phyloP scores from a whole-genome alignment of 495 filamentous ascomycete species.

The Cercophora newfieldiana region DNA sequence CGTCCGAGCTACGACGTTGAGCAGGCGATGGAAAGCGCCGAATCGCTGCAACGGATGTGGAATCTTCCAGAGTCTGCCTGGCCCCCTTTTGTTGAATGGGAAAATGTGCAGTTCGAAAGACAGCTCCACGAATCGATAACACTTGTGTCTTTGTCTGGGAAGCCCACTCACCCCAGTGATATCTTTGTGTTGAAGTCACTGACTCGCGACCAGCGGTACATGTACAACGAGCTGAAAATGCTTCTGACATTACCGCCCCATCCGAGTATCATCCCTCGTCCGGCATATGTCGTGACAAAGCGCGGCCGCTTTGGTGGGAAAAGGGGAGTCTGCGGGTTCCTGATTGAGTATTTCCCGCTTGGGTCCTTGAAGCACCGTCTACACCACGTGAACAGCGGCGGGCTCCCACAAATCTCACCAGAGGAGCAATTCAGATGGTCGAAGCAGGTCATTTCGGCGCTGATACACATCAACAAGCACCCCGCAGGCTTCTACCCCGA shows the following conservation, averaged over 20 bases:
- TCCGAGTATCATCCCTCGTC: conserved; percentile 30
- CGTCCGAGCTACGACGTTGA: conserved; percentile 42
- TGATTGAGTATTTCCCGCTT: conserved; percentile 31
- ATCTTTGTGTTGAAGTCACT: conserved; percentile 43
- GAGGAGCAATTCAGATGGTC: conserved; percentile 32
- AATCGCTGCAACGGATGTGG: conserved; percentile 35
- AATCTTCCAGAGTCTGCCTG: conserved; percentile 25
- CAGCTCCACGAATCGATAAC: conserved; percentile 46
- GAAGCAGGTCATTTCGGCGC: conserved; percentile 28
- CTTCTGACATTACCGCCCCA: conserved; percentile 31
- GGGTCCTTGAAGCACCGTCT: conserved; percentile 33
- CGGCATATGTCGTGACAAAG: conserved; percentile 35
- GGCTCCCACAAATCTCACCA: conserved; percentile 2
- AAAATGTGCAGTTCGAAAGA: conserved; percentile 33
- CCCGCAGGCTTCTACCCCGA: conserved; percentile 38
- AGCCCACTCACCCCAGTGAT: not conserved
- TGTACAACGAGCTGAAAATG: conserved; percentile 45
- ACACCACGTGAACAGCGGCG: not conserved
- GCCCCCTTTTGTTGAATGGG: conserved; percentile 37
- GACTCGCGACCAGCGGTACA: conserved; percentile 30
- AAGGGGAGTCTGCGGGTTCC: conserved; percentile 36
- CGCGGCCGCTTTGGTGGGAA: conserved; percentile 35
- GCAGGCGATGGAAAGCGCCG: conserved; percentile 34
- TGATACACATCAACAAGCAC: conserved; percentile 35
- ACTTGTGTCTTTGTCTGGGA: conserved; percentile 32